Base-by-base conservation (phyloP, 2,329 filamentous ascomycete genomes). In the Xylaria sp. region DNA sequence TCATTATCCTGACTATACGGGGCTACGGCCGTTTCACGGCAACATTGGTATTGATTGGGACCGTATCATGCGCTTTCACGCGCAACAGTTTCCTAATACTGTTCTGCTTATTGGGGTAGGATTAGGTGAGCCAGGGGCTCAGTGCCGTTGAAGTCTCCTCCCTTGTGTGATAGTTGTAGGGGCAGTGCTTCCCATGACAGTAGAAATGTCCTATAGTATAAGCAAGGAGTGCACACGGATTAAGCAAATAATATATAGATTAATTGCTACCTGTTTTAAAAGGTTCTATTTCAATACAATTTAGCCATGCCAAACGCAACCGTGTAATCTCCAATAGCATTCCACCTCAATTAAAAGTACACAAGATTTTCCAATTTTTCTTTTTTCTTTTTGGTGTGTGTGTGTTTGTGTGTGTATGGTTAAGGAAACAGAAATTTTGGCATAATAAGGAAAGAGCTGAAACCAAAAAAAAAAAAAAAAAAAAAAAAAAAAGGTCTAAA, bases 81-180 rank as follows among this genome's bases (percentile, higher is more conserved):
- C 31, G 1, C 29, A 10, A 1, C 27, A 31, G 1, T 51, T 33
- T 15, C 49, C 53, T 4, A n/a, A 37, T 19, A 38, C 10, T 4
- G 31, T 60, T 15, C 48, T 67, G 41, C 52, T 67, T 38, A 44
- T 63, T 10, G 61, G 63, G 1, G 63, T 64, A n/a, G 59, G 66
- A 1, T 5, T 56, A 1, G 63, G 63, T 1, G 13, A 41, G 13
- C 55, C 51, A 3, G 33, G 55, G 27, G 8, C 4, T 7, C 19
- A 55, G 13, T 60, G 60, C 9, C 27, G 51, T 21, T 44, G 27
- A 27, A 21, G 3, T 19, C 5, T 19, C 10, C 13, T 11, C 9
- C 19, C 3, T 8, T 15, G 13, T 23, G 11, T 4, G 33, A 2
- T 38, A 51, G 19, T 15, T 43, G 25, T 2, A 13, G 23, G 3